Percentiles rank a stretch among this genome's conserved stretches.
These are phyloP conservation scores for Pleurotus cornucopiae DNA, from an alignment of 768 basidiomycete species.

Conservation along the genomic window DNA sequence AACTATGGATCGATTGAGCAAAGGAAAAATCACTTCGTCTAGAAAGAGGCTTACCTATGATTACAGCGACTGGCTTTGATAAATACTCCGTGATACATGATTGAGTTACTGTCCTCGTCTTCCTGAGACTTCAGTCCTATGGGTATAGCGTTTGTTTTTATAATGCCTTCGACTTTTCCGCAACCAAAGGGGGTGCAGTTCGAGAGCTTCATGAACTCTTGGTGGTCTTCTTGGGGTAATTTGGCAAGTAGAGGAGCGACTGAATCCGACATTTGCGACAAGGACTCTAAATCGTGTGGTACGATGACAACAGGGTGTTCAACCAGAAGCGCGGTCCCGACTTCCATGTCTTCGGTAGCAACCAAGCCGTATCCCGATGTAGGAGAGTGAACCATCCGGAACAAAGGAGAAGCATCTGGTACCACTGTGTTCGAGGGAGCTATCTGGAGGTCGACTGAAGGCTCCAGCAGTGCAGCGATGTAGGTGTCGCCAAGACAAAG, in stretches of 20 bases:
- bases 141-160: constrained; percentile 27
- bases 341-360: not conserved
- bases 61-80: constrained; percentile 31
- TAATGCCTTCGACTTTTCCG: constrained; percentile 20
- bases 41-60: constrained; percentile 29
- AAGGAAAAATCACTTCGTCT: not conserved
- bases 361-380: not conserved
- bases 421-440: not conserved
- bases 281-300: not conserved
- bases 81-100: constrained; percentile 31
- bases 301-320: not conserved
- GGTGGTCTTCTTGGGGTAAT: constrained; percentile 7
- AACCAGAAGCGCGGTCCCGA: not conserved
- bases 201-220: constrained; percentile 26
- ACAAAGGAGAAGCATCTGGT: not conserved
- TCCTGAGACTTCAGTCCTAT: constrained; percentile 25
- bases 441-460: not conserved
- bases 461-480: not conserved
- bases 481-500: too few species aligned
- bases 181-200: constrained; percentile 9
- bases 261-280: not conserved
- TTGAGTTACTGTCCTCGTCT: constrained; percentile 18
- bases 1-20: constrained; percentile 18
- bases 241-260: not conserved
- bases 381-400: not conserved